Conservation (phyloP, 2,329 filamentous ascomycete genomes). For the Eutypa lata region DNA sequence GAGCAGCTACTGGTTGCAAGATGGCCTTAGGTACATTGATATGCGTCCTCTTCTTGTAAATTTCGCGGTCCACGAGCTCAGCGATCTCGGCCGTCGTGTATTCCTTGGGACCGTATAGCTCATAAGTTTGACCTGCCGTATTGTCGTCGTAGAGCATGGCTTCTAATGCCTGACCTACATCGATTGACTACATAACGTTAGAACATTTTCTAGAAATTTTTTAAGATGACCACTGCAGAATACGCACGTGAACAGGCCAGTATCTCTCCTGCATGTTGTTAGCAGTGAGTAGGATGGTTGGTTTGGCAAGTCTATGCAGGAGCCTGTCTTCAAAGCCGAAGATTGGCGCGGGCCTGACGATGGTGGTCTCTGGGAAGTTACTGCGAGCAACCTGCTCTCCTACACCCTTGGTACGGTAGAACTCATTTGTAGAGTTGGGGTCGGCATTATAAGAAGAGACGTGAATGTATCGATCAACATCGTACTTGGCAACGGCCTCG, state of each 20-base stretch:
- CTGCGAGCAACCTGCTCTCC: conserved; percentile 80
- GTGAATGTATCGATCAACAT: conserved; percentile 94
- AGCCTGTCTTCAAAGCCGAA: conserved; percentile 95
- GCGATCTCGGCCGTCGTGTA: conserved; percentile 88
- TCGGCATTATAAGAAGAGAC: conserved; percentile 92
- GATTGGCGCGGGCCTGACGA: conserved; percentile 88
- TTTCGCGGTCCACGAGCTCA: conserved; percentile 85
- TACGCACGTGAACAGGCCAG: conserved; percentile 80
- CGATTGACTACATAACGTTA: conserved; percentile 61
- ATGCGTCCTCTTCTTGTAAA: conserved; percentile 83
- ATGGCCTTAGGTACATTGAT: conserved; percentile 84
- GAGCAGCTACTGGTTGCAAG: conserved; percentile 69
- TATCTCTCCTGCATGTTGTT: conserved; percentile 93
- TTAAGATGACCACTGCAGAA: neutral
- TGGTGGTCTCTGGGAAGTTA: conserved; percentile 95
- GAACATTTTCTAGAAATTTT: neutral
- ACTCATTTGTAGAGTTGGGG: conserved; percentile 77
- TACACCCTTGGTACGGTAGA: conserved; percentile 85
- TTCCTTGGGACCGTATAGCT: conserved; percentile 90
- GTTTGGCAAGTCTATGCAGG: conserved; percentile 77
- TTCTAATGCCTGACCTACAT: conserved; percentile 86
- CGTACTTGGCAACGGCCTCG: conserved; percentile 94
- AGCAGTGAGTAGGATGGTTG: conserved; percentile 79
- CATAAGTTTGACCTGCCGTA: conserved; percentile 86
- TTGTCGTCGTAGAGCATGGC: conserved; percentile 86